Evolutionary conservation across 768 basidiomycete genomes (phyloP), one percentile per base, ranked within the genome.

Genomic region (Amanita thiersii): DNA sequence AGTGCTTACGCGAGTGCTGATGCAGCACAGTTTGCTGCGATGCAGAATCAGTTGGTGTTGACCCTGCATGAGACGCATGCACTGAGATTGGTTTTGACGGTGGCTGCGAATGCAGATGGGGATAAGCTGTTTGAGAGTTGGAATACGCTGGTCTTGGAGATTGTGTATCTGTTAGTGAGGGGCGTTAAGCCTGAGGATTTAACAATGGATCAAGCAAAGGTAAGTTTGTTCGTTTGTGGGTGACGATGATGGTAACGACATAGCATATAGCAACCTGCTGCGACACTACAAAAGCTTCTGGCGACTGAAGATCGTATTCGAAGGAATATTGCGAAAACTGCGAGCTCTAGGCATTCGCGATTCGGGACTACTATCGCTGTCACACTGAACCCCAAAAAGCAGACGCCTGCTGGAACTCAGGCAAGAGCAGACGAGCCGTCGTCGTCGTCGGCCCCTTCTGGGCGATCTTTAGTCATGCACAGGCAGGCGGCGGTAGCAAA

Each of bases 281-380:
- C 77, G 43, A 77, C 73, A 28, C 69, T 99, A 2, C 75, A 80
- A 6, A 76, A 77, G 30, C 75, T 97, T 38, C 75, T 99, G 11
- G 81, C 79, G 3, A 63, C 71, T 24, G 96, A 99, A 63, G 78
- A 77, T 47, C 74, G 72, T 43, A 68, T 67, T 30, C 81, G 79
- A 46, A 69, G 71, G 24, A 69, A 77, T 40, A 56, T 73, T 18
- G 68, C 75, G 0, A 70, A 77, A 36, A 64, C 64, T 26, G 62
- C 69, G 12, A 63, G 80, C 39, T 86, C 90, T 15, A 76, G 96
- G 23, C 96, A 99, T 63, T 90, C 91, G 18, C 80, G 93, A 36
- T 99, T 99, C 60, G 96, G 96, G 1, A 98, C 96, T 2, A 98
- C 93, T 6, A 82, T 98, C 49, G 66, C 84, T 15, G 82, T 99